These are phyloP conservation scores for Microbotryum violaceum DNA, from an alignment of 1,284 basidiomycete species.

Conservation along the genomic window DNA sequence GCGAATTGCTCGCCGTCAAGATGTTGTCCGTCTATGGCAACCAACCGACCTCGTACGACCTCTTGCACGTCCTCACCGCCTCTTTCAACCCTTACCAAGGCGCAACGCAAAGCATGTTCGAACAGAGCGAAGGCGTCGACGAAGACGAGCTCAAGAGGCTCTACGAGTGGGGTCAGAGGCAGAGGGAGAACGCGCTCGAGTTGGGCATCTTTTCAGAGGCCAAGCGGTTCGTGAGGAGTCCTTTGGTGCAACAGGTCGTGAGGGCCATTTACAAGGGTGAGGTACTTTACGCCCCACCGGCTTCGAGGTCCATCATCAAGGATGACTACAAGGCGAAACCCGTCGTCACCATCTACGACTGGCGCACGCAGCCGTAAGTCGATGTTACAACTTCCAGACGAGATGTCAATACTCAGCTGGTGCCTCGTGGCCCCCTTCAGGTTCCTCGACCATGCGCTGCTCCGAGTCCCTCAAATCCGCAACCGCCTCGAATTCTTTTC, in stretches of 20 bases:
- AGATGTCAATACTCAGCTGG: too few relatives aligned
- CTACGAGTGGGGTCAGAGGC: slow-evolving; percentile 18
- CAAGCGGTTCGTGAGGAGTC: slow-evolving; percentile 31
- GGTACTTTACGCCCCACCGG: slow-evolving; percentile 27
- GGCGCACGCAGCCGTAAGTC: slow-evolving; percentile 4
- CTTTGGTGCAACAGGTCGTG: slow-evolving; percentile 30
- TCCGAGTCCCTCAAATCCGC: slow-evolving; percentile 32
- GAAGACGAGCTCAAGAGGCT: slow-evolving; percentile 19
- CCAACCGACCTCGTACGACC: slow-evolving; percentile 52
- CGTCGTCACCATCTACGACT: slow-evolving; percentile 31
- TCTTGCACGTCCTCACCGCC: slow-evolving; percentile 60
- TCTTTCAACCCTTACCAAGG: slow-evolving; percentile 63
- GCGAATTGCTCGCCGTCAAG: slow-evolving; percentile 34
- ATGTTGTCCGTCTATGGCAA: slow-evolving; percentile 11
- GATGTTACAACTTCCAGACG: too few relatives aligned
- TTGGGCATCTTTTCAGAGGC: slow-evolving; percentile 21
- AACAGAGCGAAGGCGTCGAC: slow-evolving; percentile 14
- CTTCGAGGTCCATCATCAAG: slow-evolving; percentile 23
- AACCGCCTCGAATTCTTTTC: slow-evolving; percentile 20
- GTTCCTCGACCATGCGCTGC: slow-evolving; percentile 33
- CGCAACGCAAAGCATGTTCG: slow-evolving; percentile 41
- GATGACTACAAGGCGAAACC: slow-evolving; percentile 32
- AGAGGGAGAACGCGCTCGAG: slow-evolving; percentile 32
- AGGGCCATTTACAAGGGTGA: slow-evolving; percentile 28
- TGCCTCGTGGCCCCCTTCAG: too few relatives aligned